A percentile compares a stretch with the other conserved stretches of the same genome.
These are phyloP conservation scores for Paraconiothyrium brasiliense DNA, from an alignment of 2,329 filamentous ascomycete species.

Conservation along the genomic window DNA sequence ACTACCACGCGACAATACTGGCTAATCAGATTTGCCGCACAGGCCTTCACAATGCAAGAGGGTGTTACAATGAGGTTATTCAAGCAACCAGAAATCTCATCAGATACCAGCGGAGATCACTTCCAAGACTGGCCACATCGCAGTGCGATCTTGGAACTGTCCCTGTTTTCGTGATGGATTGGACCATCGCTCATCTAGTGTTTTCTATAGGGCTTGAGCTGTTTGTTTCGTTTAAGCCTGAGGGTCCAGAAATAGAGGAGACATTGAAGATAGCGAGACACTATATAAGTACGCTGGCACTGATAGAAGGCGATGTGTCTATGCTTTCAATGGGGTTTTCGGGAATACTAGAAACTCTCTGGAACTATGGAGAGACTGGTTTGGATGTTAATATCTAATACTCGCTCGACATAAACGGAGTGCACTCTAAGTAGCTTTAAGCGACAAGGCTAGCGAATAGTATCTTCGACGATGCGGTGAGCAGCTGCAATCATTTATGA, in stretches of 20 bases:
- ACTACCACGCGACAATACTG: neutral
- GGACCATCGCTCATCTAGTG: slow-evolving; percentile 2
- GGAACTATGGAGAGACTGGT: neutral
- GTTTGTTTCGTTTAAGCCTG: neutral
- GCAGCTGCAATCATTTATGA: too few relatives aligned
- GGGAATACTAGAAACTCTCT: neutral
- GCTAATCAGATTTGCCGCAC: neutral
- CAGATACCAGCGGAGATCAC: neutral
- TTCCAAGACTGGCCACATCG: neutral
- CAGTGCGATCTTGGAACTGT: neutral
- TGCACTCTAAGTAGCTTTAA: too few relatives aligned
- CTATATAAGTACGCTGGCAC: neutral
- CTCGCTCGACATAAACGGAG: too few relatives aligned
- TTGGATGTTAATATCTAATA: too few relatives aligned
- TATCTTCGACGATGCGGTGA: too few relatives aligned
- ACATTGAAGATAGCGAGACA: neutral
- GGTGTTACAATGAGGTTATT: neutral
- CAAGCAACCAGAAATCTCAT: neutral
- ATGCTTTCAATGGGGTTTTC: slow-evolving; percentile 3
- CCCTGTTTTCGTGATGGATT: slow-evolving; percentile 1
- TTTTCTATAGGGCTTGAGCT: neutral
- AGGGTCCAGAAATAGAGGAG: neutral
- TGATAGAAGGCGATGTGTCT: neutral
- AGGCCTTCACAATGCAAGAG: neutral
- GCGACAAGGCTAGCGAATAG: too few relatives aligned